Base-by-base conservation (phyloP, 306 rosid species). In the Arachis hypogaea region DNA sequence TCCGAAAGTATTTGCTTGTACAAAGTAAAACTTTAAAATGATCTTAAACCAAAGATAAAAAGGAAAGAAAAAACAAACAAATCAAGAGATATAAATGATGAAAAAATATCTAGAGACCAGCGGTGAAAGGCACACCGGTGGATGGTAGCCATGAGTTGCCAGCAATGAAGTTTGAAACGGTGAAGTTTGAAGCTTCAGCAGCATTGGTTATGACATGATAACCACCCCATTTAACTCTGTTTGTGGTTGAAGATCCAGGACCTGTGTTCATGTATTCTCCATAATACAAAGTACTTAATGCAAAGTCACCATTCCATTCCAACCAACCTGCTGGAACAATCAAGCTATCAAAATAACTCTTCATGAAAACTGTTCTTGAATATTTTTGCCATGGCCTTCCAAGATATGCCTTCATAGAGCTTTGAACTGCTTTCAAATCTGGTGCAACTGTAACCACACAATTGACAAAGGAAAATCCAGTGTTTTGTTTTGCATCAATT, bases 321-420 rank as follows among this genome's bases (percentile, higher is more conserved):
- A 88, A 2, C 96, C 93, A 88, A 12, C 96, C 96, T 0, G 86
- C 82, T 0, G 90, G 86, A 14, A 75, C 41, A 4, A 90, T 79
- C 75, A 88, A 80, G 33, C 89, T 69, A 42, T 77, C 96, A 7
- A 90, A 82, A 68, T 11, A 72, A 0, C 83, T 84, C 79, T 84
- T 83, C 91, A 90, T 81, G 11, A 86, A 59, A 4, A 90, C 80
- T 0, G 96, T 90, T 3, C 89, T 67, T 0, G 96, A 90, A 22
- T 88, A 88, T 49, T 79, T 44, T 74, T 73, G 67, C 96, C 96
- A 88, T 1, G 96, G 96, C 45, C 96, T 79, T 9, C 96, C 93
- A 7, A 90, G 68, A 59, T 75, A 90, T 0, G 91, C 74, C 36
- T 71, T 83, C 0, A 80, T 85, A 0, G 84, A 78, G 45, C 63